Percentiles rank a stretch among this genome's conserved stretches.
phyloP scores from a whole-genome alignment of 805 yeast genomes.

The Zygoascus biomembranicola region DNA sequence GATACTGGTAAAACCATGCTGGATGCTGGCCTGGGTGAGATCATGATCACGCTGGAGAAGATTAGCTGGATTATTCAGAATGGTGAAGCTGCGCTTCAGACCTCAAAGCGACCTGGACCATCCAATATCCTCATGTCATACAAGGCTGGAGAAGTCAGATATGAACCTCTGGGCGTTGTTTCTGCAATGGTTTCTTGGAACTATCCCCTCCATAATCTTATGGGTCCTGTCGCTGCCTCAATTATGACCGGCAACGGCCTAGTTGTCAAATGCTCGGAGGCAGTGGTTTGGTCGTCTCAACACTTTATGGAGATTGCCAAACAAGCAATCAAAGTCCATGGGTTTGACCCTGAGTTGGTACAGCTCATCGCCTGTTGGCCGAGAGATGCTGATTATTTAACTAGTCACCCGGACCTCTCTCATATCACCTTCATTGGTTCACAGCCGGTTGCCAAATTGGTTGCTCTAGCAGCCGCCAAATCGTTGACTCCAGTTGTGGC shows the following conservation, averaged over 20 bases:
- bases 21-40: conserved; percentile 87
- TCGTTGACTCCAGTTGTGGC: conserved; percentile 91
- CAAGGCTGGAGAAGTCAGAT: conserved; percentile 88
- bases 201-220: conserved; percentile 88
- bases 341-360: conserved; percentile 71
- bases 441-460: conserved; percentile 82
- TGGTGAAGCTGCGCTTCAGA: conserved; percentile 64
- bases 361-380: conserved; percentile 89
- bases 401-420: conserved; percentile 70
- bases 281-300: conserved; percentile 89
- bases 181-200: conserved; percentile 95
- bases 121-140: conserved; percentile 77
- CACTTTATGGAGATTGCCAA: conserved; percentile 68
- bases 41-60: conserved; percentile 90
- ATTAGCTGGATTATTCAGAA: conserved; percentile 80
- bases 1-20: conserved; percentile 95
- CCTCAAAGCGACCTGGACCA: conserved; percentile 80
- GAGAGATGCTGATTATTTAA: conserved; percentile 75
- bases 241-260: conserved; percentile 87
- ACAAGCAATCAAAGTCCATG: conserved; percentile 63
- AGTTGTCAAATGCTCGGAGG: conserved; percentile 89
- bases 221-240: conserved; percentile 89
- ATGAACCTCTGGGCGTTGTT: conserved; percentile 87
- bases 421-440: conserved; percentile 96
- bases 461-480: conserved; percentile 69